Base-by-base conservation (phyloP, 2,329 filamentous ascomycete genomes). In the Aspergillus neoniger region DNA sequence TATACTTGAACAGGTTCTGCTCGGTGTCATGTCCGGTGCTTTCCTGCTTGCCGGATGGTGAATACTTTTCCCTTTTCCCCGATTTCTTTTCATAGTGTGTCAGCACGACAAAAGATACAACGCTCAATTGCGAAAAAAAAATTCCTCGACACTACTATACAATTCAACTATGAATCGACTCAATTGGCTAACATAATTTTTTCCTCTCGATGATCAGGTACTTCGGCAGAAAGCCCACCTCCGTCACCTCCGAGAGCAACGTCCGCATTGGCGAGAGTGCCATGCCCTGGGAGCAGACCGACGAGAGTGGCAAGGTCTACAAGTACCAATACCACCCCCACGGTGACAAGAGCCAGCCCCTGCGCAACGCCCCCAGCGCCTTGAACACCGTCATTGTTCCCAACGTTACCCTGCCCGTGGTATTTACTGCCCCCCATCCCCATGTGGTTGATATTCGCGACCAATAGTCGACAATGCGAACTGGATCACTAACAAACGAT, bases 341-440 rank as follows among this genome's bases (percentile, higher is more conserved):
- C 71, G 95, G 93, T 71, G 91, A 98, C 81, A 80, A 84, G 74
- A 88, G 74, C 79, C 83, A 88, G 74, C 81, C 86, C 64, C 90
- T 91, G 77, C 92, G 89, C 83, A 91, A 97, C 73, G 95, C 95
- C 63, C 95, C 95, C 68, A 96, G 91, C 79, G 95, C 95, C 65
- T 82, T 99, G 80, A 96, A 99, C 85, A 91, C 90, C 67, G 93
- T 97, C 70, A 89, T 99, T 76, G 85, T 99, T 58, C 95, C 95
- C 73, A 90, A 96, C 75, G 93, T 99, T 75, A 95, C 89, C 74
- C 84, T 98, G 70, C 93, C 95, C 75, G 92, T 90, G 88, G 91
- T 92, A 83, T 65, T 83, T 72, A 39, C 32, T 55, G 36, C 55
- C 55, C 44, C 47, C 50, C 38, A n/a, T 17, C 25, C 43, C 32